Conservation (phyloP, 805 yeast genomes). For the Yarrowia sp. region DNA sequence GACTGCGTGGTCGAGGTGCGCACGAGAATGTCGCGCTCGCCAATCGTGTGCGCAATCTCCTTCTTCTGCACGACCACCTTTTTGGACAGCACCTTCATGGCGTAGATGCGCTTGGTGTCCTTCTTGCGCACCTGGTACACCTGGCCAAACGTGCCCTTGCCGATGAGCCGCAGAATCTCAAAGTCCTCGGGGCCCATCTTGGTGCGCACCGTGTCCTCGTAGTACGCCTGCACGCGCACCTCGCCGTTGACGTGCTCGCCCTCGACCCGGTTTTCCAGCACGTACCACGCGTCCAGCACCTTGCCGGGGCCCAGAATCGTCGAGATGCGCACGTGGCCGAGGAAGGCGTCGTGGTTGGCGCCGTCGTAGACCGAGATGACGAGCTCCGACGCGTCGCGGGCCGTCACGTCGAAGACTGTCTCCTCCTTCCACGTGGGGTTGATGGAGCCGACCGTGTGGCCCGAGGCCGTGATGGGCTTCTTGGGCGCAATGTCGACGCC, state of each 20-base stretch:
- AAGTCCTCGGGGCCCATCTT: conserved; percentile 85
- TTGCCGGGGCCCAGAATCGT: conserved; percentile 49
- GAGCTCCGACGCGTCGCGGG: conserved; percentile 73
- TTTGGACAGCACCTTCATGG: conserved; percentile 94
- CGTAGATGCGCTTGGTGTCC: conserved; percentile 88
- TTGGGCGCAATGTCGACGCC: conserved; percentile 18
- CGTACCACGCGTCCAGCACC: conserved; percentile 65
- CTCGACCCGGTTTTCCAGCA: conserved; percentile 65
- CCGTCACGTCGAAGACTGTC: conserved; percentile 84
- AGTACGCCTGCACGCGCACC: conserved; percentile 71
- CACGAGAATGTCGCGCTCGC: conserved; percentile 91
- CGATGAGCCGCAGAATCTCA: conserved; percentile 83
- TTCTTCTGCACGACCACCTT: conserved; percentile 94
- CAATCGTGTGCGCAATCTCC: conserved; percentile 97
- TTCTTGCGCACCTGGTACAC: conserved; percentile 92
- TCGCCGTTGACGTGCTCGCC: conserved; percentile 79
- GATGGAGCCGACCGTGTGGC: conserved; percentile 35
- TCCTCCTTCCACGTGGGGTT: conserved; percentile 91
- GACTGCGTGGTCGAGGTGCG: conserved; percentile 85
- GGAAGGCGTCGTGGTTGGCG: conserved; percentile 71
- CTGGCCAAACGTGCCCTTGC: conserved; percentile 97
- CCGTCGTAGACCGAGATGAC: conserved; percentile 92
- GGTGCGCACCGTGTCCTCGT: conserved; percentile 44
- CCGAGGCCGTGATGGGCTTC: conserved; percentile 15
- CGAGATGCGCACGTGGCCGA: conserved; percentile 76